These are phyloP conservation scores for Magnolia changhungtana DNA, from an alignment of 164 flowering plant species.

Conservation along the genomic window DNA sequence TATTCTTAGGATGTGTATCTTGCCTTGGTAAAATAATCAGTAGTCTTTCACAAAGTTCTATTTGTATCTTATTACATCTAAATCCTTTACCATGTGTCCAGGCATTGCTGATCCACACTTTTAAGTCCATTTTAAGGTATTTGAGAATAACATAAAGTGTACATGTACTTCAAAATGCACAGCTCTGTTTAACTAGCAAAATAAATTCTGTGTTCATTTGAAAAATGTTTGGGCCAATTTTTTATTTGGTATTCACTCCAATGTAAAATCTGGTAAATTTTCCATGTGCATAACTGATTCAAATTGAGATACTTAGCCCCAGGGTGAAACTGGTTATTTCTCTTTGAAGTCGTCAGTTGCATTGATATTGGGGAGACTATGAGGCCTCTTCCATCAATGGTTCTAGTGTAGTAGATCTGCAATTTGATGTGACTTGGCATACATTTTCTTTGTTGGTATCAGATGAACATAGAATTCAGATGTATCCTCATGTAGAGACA, in stretches of 20 bases:
- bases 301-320: too few relatives aligned
- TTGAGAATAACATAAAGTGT: background rate
- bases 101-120: background rate
- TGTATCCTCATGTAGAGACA: background rate
- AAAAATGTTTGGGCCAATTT: background rate
- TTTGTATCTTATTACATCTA: background rate
- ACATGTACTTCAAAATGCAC: background rate
- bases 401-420: background rate
- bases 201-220: background rate
- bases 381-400: background rate
- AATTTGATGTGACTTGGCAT: background rate
- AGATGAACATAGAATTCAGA: background rate
- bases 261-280: too few relatives aligned
- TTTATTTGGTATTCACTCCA: too few relatives aligned
- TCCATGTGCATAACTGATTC: too few relatives aligned
- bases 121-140: background rate
- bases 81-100: background rate
- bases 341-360: too few relatives aligned
- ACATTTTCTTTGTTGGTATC: background rate
- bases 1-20: background rate
- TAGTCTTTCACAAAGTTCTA: background rate
- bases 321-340: too few relatives aligned
- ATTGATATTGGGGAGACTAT: too few relatives aligned
- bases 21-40: background rate
- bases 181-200: background rate